Evolutionary conservation across 2,329 filamentous ascomycete species (phyloP).

Genomic region (Hypocreales sp.): DNA sequence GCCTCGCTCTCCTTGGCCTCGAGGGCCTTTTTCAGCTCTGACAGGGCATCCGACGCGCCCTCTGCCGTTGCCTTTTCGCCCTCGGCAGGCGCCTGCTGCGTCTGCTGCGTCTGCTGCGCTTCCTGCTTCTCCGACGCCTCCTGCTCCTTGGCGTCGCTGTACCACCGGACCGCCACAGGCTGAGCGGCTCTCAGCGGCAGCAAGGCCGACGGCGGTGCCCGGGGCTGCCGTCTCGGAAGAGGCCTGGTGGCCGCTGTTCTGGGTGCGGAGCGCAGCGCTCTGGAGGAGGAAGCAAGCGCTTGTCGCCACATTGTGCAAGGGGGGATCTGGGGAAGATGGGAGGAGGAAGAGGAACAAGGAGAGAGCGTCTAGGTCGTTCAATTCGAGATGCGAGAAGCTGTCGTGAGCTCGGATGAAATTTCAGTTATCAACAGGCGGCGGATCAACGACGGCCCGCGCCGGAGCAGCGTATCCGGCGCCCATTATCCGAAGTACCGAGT

Average conservation of each 20-base stretch:
- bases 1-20: conserved; percentile 36
- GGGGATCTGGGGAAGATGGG: conserved; percentile 1
- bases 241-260: conserved; percentile 19
- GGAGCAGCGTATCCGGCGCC: not conserved
- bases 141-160: conserved; percentile 29
- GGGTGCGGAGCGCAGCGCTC: conserved; percentile 26
- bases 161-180: conserved; percentile 25
- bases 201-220: conserved; percentile 17
- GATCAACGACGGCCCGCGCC: conserved; percentile 6
- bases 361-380: no score
- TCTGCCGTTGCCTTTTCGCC: conserved; percentile 6
- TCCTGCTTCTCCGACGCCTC: conserved; percentile 10
- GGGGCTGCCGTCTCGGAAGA: conserved; percentile 21
- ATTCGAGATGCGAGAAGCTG: conserved; percentile 1
- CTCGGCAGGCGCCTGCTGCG: no score
- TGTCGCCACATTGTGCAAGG: conserved; percentile 30
- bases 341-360: conserved; percentile 2
- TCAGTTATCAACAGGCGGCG: not conserved
- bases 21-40: conserved; percentile 33
- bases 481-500: conserved; percentile 1
- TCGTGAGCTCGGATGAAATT: not conserved
- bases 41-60: conserved; percentile 19
- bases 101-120: conserved; percentile 5
- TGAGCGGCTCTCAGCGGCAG: conserved; percentile 20
- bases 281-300: conserved; percentile 24